A percentile compares a stretch with the other conserved stretches of the same genome.
These are phyloP conservation scores for Ceratocystis eucalypticola DNA, from an alignment of 2,329 filamentous ascomycete species.

Conservation along the genomic window DNA sequence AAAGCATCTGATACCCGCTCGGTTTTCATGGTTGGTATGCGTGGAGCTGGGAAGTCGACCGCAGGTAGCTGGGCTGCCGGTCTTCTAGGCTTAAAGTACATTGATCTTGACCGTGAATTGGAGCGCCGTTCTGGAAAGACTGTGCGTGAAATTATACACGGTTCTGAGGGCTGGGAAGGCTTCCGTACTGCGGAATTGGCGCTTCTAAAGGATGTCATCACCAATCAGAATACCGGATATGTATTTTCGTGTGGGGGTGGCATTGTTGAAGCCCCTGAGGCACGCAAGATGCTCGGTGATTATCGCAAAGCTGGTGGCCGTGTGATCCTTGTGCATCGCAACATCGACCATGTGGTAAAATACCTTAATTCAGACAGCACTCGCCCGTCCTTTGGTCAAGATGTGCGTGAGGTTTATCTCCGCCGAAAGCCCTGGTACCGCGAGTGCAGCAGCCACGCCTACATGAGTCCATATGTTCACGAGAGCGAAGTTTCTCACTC, in stretches of 20 bases:
- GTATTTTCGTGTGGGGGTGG: constrained; percentile 92
- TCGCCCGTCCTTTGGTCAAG: constrained; percentile 79
- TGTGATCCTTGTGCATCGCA: constrained; percentile 75
- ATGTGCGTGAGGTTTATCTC: constrained; percentile 83
- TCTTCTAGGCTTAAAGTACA: constrained; percentile 59
- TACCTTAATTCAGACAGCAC: constrained; percentile 83
- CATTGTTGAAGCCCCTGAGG: constrained; percentile 72
- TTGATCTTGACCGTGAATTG: constrained; percentile 80
- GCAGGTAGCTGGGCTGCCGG: constrained; percentile 73
- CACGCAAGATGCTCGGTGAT: constrained; percentile 58
- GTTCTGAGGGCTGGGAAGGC: constrained; percentile 63
- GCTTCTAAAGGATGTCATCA: constrained; percentile 58
- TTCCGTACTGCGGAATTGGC: constrained; percentile 71
- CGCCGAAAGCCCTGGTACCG: constrained; percentile 81
- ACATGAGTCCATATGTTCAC: constrained; percentile 54
- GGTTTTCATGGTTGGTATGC: constrained; percentile 93
- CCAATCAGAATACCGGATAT: constrained; percentile 59
- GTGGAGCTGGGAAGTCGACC: constrained; percentile 92
- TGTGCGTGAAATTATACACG: constrained; percentile 75
- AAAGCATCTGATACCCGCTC: constrained; percentile 37
- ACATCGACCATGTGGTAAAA: constrained; percentile 76
- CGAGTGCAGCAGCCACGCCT: constrained; percentile 87
- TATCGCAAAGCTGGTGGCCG: constrained; percentile 66
- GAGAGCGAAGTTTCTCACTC: constrained; percentile 16
- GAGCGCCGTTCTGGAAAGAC: constrained; percentile 59